Evolutionary conservation across 169 alveolate genomes (phyloP).

Genomic region (Eimeria maxima): DNA sequence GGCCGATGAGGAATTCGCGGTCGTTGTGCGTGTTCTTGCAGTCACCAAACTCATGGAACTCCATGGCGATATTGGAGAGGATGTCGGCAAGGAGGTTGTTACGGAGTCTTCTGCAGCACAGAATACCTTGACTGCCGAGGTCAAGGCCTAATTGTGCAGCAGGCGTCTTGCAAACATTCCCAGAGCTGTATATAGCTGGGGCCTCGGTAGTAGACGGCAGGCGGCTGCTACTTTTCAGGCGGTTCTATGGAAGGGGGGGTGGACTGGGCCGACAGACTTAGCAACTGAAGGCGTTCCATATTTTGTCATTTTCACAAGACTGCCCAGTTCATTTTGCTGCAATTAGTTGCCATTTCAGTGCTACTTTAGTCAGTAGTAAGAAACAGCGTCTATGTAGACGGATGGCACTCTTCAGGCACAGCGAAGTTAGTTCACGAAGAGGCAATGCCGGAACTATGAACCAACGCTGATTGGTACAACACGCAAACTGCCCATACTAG

Average conservation of each 20-base stretch:
- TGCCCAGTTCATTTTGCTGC: background rate
- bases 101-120: conserved; percentile 81
- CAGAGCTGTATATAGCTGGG: background rate
- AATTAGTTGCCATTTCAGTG: background rate
- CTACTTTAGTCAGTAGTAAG: background rate
- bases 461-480: background rate
- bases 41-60: conserved; percentile 84
- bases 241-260: background rate
- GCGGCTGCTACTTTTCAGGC: background rate
- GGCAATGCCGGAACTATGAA: background rate
- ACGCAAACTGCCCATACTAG: background rate
- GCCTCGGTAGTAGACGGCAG: background rate
- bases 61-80: conserved; percentile 80
- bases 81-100: conserved; percentile 80
- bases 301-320: background rate
- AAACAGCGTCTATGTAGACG: background rate
- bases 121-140: conserved; percentile 82
- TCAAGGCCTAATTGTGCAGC: conserved; percentile 63
- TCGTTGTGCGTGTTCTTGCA: background rate
- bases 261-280: background rate
- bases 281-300: background rate
- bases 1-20: background rate
- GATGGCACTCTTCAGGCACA: background rate
- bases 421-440: background rate
- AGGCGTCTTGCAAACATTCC: background rate